phyloP scores from a whole-genome alignment of 2,329 filamentous ascomycete genomes.

The Elsinoe ampelina region DNA sequence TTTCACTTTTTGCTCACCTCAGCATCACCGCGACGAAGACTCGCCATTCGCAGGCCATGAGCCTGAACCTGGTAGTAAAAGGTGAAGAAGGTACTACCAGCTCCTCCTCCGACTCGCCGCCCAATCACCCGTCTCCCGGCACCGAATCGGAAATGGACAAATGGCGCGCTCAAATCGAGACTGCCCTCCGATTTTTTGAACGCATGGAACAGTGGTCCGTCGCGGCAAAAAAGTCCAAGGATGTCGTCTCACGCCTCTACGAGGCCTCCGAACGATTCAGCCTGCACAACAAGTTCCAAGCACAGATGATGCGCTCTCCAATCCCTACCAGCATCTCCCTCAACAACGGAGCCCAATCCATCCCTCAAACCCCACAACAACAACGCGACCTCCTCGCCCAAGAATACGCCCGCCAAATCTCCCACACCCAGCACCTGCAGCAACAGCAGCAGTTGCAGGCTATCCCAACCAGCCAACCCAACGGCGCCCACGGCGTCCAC shows the following conservation, averaged over 20 bases:
- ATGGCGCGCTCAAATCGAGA: constrained; percentile 35
- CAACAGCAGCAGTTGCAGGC: constrained; percentile 18
- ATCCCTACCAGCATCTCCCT: neutral
- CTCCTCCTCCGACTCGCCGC: neutral
- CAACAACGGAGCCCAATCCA: neutral
- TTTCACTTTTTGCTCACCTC: constrained; percentile 51
- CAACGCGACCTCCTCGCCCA: neutral
- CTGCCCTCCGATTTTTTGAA: constrained; percentile 35
- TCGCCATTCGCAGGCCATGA: constrained; percentile 21
- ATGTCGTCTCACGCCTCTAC: constrained; percentile 35
- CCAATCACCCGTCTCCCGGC: constrained; percentile 12
- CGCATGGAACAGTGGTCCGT: constrained; percentile 36
- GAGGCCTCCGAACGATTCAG: constrained; percentile 28
- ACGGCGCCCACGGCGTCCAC: neutral
- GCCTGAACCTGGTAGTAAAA: constrained; percentile 26
- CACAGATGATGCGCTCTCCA: neutral
- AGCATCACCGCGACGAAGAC: constrained; percentile 13
- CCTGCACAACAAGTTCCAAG: constrained; percentile 17
- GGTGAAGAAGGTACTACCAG: neutral
- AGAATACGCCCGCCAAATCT: neutral
- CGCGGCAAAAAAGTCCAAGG: constrained; percentile 35
- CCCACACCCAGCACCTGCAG: constrained; percentile 19
- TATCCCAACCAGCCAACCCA: neutral
- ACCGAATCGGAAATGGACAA: constrained; percentile 28
- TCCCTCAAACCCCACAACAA: neutral